These are phyloP conservation scores for Fraxinus anomala DNA, from an alignment of 257 asterid genomes.

Conservation along the genomic window DNA sequence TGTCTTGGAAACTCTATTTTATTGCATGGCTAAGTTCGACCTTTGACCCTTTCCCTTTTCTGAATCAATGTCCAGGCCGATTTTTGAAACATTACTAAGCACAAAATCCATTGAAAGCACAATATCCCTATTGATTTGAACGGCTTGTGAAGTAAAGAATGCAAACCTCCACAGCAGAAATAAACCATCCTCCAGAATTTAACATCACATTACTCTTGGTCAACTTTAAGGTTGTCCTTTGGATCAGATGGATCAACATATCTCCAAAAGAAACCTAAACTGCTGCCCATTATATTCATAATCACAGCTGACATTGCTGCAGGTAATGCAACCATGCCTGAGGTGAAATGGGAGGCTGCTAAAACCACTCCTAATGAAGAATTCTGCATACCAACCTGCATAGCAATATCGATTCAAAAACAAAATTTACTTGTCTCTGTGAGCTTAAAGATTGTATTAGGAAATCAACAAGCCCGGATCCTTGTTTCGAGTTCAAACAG, in stretches of 20 bases:
- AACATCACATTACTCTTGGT: conserved; percentile 14
- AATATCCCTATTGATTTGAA: not conserved
- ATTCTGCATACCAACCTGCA: conserved; percentile 95
- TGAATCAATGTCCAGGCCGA: not conserved
- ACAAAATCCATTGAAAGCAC: not conserved
- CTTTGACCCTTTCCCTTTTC: not conserved
- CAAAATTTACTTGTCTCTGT: not conserved
- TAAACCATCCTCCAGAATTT: not conserved
- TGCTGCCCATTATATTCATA: conserved; percentile 94
- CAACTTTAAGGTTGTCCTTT: conserved; percentile 20
- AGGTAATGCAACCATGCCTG: conserved; percentile 79
- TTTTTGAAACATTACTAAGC: not conserved
- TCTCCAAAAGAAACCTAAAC: conserved; percentile 81
- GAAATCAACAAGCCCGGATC: not conserved
- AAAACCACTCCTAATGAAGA: conserved; percentile 91
- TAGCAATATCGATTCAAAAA: not conserved
- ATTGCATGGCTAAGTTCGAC: no score
- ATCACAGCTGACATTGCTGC: conserved; percentile 81
- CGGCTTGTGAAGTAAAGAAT: not conserved
- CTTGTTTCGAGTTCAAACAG: not conserved
- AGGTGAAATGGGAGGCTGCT: conserved; percentile 78
- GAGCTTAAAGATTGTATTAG: not conserved
- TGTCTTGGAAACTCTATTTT: no score
- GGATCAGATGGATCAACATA: conserved; percentile 52
- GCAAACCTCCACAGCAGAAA: not conserved